Percentiles rank a stretch among this genome's conserved stretches.
phyloP scores from a whole-genome alignment of 2,329 filamentous ascomycete genomes.

The Pyricularia grisea region DNA sequence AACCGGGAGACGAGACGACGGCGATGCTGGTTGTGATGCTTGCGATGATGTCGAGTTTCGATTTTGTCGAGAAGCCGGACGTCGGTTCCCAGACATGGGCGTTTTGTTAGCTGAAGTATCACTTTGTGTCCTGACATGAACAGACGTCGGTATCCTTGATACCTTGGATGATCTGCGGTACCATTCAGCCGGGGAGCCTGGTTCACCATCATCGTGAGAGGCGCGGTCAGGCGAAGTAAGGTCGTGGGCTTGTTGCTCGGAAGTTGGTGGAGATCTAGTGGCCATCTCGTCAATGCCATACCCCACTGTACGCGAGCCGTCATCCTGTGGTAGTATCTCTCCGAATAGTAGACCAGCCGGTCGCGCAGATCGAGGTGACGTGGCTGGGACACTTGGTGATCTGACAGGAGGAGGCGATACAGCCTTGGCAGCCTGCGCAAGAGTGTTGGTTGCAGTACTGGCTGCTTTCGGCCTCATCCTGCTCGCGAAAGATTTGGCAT shows the following conservation, averaged over 20 bases:
- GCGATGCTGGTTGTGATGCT: slow-evolving; percentile 17
- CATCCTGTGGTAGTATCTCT: slow-evolving; percentile 56
- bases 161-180: slow-evolving; percentile 33
- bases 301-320: slow-evolving; percentile 40
- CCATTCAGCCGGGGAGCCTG: slow-evolving; percentile 59
- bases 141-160: slow-evolving; percentile 19
- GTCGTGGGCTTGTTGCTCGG: slow-evolving; percentile 59
- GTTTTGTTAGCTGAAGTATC: slow-evolving; percentile 30
- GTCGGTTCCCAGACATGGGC: not conserved
- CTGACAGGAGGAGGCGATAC: slow-evolving; percentile 26
- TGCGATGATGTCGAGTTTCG: slow-evolving; percentile 7
- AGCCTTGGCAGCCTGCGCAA: slow-evolving; percentile 31
- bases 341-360: slow-evolving; percentile 59
- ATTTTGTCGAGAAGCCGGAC: not conserved
- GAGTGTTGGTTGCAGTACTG: slow-evolving; percentile 17
- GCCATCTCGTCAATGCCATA: slow-evolving; percentile 48
- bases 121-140: slow-evolving; percentile 47
- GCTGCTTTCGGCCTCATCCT: slow-evolving; percentile 42
- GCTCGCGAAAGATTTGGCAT: slow-evolving; percentile 49
- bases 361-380: slow-evolving; percentile 23
- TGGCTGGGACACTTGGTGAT: slow-evolving; percentile 17
- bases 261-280: slow-evolving; percentile 48
- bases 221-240: slow-evolving; percentile 34
- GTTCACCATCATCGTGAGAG: slow-evolving; percentile 44
- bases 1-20: slow-evolving; percentile 26